Percentiles rank a stretch among this genome's conserved stretches.
Conservation (phyloP, 805 yeast species). For the Ogataea haglerorum region DNA sequence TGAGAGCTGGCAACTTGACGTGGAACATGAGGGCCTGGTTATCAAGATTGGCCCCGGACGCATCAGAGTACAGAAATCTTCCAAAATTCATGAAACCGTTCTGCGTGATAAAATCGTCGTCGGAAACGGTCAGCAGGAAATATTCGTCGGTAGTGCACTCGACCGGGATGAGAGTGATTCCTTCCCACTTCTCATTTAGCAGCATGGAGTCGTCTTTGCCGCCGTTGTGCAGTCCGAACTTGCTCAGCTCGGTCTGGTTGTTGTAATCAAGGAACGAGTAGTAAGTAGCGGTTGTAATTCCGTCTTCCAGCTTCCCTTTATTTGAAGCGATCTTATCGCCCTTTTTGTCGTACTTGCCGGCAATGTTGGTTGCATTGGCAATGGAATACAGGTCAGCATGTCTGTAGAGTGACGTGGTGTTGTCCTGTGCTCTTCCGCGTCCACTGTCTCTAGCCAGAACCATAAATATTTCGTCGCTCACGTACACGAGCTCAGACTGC, state of each 20-base stretch:
- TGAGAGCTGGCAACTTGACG: slow-evolving; percentile 27
- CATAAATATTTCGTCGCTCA: slow-evolving; percentile 28
- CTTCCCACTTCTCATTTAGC: slow-evolving; percentile 35
- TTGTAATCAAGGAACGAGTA: slow-evolving; percentile 28
- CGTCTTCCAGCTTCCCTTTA: slow-evolving; percentile 24
- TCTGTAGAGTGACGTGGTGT: slow-evolving; percentile 27
- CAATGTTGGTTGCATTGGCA: slow-evolving; percentile 29
- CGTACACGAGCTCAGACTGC: slow-evolving; percentile 30
- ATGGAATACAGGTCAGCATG: slow-evolving; percentile 30
- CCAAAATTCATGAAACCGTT: slow-evolving; percentile 30
- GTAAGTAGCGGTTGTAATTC: slow-evolving; percentile 26
- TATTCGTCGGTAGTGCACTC: slow-evolving; percentile 31
- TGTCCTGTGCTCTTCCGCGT: slow-evolving; percentile 23
- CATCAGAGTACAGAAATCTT: slow-evolving; percentile 23
- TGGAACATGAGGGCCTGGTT: slow-evolving; percentile 31
- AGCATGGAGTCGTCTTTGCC: slow-evolving; percentile 25
- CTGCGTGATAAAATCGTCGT: slow-evolving; percentile 33
- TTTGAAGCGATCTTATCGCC: slow-evolving; percentile 26
- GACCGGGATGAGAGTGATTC: slow-evolving; percentile 30
- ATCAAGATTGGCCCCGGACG: slow-evolving; percentile 26
- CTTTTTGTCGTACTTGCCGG: slow-evolving; percentile 28
- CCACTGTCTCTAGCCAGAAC: slow-evolving; percentile 32
- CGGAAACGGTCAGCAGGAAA: slow-evolving; percentile 26
- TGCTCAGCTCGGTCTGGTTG: slow-evolving; percentile 25
- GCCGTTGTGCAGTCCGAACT: slow-evolving; percentile 34